These are phyloP conservation scores for Cyclaneusma minus DNA, from an alignment of 2,329 filamentous ascomycete species.

Conservation along the genomic window DNA sequence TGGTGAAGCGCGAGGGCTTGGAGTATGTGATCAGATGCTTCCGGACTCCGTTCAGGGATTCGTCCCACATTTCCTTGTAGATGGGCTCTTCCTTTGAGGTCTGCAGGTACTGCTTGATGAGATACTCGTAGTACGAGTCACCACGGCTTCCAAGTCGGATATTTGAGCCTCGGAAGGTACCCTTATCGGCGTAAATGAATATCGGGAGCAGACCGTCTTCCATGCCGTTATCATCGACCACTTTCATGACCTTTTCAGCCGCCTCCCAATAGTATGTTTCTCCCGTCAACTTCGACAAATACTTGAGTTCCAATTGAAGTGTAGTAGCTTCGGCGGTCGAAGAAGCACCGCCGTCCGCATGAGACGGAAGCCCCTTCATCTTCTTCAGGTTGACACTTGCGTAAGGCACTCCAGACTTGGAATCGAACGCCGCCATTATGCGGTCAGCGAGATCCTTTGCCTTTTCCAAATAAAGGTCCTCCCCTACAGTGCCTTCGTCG, in stretches of 20 bases:
- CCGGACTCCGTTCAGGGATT: conserved; percentile 69
- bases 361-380: conserved; percentile 60
- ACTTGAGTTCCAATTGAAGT: conserved; percentile 92
- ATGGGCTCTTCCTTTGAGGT: conserved; percentile 74
- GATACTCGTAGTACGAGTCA: conserved; percentile 97
- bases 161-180: conserved; percentile 67
- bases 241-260: conserved; percentile 80
- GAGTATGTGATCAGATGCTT: conserved; percentile 90
- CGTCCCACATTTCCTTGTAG: conserved; percentile 87
- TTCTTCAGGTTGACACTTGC: conserved; percentile 80
- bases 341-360: conserved; percentile 73
- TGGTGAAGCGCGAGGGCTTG: conserved; percentile 63
- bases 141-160: conserved; percentile 87
- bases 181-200: conserved; percentile 67
- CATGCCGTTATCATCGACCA: conserved; percentile 68
- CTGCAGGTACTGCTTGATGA: conserved; percentile 96
- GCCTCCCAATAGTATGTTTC: conserved; percentile 87
- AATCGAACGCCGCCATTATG: conserved; percentile 76
- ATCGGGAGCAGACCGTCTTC: conserved; percentile 82
- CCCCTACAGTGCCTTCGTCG: conserved; percentile 56
- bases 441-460: conserved; percentile 85
- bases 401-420: conserved; percentile 71
- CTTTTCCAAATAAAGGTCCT: conserved; percentile 92
- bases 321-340: conserved; percentile 90
- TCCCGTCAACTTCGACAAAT: conserved; percentile 84